Evolutionary conservation across 257 asterid genomes (phyloP).

Genomic region (Solanum lignicaule): DNA sequence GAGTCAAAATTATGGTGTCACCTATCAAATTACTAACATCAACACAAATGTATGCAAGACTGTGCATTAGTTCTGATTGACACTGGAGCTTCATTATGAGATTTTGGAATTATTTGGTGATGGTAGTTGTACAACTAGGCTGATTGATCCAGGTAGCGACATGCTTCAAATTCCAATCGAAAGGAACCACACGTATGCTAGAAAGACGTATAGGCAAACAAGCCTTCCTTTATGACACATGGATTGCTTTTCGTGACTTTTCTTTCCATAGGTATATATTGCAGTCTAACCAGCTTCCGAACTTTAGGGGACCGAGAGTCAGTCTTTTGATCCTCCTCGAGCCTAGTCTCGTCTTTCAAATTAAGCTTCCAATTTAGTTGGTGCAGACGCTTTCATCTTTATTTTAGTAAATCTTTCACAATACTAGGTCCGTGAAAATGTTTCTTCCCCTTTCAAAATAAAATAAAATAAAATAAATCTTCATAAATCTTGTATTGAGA

Average conservation of each 20-base stretch:
- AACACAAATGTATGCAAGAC: background rate
- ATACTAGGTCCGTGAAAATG: background rate
- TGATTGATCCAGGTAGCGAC: background rate
- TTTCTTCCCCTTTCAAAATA: background rate
- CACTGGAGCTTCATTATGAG: background rate
- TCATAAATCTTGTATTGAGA: background rate
- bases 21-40: background rate
- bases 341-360: background rate
- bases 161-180: background rate
- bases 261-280: background rate
- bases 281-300: background rate
- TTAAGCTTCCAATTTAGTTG: background rate
- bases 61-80: background rate
- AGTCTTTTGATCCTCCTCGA: background rate
- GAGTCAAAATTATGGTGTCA: background rate
- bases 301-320: background rate
- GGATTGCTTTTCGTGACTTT: background rate
- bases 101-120: background rate
- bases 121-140: background rate
- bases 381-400: background rate
- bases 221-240: background rate
- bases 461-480: background rate
- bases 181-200: background rate
- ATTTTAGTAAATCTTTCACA: background rate
- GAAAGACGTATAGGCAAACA: background rate